A percentile compares a stretch with the other conserved stretches of the same genome.
phyloP scores from a whole-genome alignment of 768 basidiomycete genomes.

The Panellus pusillus region DNA sequence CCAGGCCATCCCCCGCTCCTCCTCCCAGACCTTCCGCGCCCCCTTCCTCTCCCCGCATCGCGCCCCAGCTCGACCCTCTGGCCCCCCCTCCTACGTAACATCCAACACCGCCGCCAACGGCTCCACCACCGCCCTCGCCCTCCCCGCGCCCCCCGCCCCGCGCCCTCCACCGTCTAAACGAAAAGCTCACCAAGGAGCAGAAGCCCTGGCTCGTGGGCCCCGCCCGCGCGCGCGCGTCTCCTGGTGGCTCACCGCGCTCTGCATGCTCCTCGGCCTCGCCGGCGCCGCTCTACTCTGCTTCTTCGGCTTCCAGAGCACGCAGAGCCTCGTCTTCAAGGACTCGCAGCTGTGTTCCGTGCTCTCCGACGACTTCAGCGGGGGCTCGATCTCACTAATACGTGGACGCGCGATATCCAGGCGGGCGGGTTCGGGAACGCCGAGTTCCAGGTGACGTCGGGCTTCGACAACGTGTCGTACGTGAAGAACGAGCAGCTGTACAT shows the following conservation, averaged over 20 bases:
- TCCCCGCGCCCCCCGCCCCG: conserved; percentile 36
- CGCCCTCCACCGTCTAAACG: conserved; percentile 51
- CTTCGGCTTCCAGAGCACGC: conserved; percentile 48
- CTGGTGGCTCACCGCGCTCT: conserved; percentile 51
- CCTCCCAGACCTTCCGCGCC: conserved; percentile 55
- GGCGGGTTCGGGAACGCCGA: conserved; percentile 79
- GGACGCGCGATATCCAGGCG: conserved; percentile 69
- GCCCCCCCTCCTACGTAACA: conserved; percentile 50
- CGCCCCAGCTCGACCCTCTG: conserved; percentile 62
- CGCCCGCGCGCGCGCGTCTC: conserved; percentile 33
- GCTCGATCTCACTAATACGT: conserved; percentile 48
- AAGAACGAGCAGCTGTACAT: conserved; percentile 70
- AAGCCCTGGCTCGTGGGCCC: conserved; percentile 64
- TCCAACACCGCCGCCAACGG: conserved; percentile 22
- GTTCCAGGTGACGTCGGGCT: conserved; percentile 76
- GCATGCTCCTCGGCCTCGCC: conserved; percentile 53
- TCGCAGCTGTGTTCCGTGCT: conserved; percentile 60
- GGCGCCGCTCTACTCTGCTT: conserved; percentile 56
- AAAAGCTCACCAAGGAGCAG: conserved; percentile 48
- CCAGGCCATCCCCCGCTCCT: conserved; percentile 17
- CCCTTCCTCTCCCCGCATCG: conserved; percentile 69
- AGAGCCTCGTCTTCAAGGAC: conserved; percentile 36
- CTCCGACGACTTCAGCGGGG: conserved; percentile 61
- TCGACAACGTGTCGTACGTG: conserved; percentile 50
- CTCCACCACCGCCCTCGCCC: conserved; percentile 30